phyloP scores from a whole-genome alignment of 305 asterid species.

The Solanum hybrid region DNA sequence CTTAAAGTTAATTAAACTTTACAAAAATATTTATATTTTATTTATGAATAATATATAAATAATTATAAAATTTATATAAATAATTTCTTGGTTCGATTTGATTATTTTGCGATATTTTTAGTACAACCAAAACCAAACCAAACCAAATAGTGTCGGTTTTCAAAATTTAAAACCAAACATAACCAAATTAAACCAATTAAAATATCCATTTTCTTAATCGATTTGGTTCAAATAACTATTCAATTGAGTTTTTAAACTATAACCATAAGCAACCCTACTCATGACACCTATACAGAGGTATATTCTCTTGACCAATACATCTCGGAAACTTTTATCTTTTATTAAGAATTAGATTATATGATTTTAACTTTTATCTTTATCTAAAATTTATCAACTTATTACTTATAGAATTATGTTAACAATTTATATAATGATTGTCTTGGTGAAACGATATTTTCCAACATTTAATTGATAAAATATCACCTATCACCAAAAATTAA shows the following conservation, averaged over 20 bases:
- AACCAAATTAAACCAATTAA: too few relatives aligned
- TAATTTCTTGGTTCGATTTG: background rate
- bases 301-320: background rate
- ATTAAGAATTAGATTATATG: background rate
- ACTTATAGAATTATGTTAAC: background rate
- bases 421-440: background rate
- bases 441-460: background rate
- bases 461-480: background rate
- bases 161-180: background rate
- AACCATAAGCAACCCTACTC: background rate
- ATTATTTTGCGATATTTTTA: background rate
- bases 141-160: background rate
- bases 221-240: background rate
- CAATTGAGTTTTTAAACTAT: too few relatives aligned
- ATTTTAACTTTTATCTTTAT: too few relatives aligned
- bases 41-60: too few relatives aligned
- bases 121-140: background rate
- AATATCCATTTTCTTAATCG: too few relatives aligned
- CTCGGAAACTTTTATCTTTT: background rate
- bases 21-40: too few relatives aligned
- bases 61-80: too few relatives aligned
- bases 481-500: background rate
- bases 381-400: too few relatives aligned
- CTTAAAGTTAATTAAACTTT: background rate
- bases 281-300: background rate